phyloP scores from a whole-genome alignment of 352 stramenopile species.

The Pythium utonaiense region DNA sequence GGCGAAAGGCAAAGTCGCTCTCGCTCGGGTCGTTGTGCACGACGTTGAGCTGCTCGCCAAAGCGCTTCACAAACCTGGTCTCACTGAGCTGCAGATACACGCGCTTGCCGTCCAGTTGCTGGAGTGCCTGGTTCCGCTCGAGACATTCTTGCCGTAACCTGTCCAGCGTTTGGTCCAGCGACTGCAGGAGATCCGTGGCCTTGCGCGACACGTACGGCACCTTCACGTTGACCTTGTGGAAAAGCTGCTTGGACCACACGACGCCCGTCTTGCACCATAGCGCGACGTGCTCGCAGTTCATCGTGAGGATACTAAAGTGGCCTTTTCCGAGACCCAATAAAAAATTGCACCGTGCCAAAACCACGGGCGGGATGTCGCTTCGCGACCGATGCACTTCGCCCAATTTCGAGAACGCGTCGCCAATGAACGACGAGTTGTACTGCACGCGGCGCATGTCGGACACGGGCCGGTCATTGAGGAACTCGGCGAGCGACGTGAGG shows the following conservation, averaged over 20 bases:
- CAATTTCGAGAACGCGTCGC: constrained; percentile 47
- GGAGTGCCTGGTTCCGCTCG: constrained; percentile 32
- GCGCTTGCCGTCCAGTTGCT: constrained; percentile 34
- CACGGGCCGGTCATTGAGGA: constrained; percentile 55
- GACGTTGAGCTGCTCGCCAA: constrained; percentile 47
- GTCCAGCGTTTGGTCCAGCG: constrained; percentile 34
- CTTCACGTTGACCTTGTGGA: constrained; percentile 45
- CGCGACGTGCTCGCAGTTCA: constrained; percentile 78
- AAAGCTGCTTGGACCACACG: constrained; percentile 71
- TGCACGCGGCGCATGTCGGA: constrained; percentile 66
- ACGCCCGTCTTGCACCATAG: constrained; percentile 76
- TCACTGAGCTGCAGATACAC: constrained; percentile 45
- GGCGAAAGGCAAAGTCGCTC: constrained; percentile 56
- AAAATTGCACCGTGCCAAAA: constrained; percentile 68
- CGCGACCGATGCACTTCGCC: constrained; percentile 61
- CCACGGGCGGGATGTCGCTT: constrained; percentile 60
- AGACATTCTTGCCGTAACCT: constrained; percentile 29
- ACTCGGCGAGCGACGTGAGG: constrained; percentile 64
- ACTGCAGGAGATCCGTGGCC: constrained; percentile 25
- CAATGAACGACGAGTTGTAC: constrained; percentile 72
- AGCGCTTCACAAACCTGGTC: constrained; percentile 49
- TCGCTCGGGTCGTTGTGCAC: constrained; percentile 59
- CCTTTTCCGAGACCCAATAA: constrained; percentile 58
- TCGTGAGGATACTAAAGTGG: constrained; percentile 62
- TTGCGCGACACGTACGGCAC: constrained; percentile 46